Evolutionary conservation across 2,329 filamentous ascomycete species (phyloP).

Genomic region (Pestalotiopsis sp.): DNA sequence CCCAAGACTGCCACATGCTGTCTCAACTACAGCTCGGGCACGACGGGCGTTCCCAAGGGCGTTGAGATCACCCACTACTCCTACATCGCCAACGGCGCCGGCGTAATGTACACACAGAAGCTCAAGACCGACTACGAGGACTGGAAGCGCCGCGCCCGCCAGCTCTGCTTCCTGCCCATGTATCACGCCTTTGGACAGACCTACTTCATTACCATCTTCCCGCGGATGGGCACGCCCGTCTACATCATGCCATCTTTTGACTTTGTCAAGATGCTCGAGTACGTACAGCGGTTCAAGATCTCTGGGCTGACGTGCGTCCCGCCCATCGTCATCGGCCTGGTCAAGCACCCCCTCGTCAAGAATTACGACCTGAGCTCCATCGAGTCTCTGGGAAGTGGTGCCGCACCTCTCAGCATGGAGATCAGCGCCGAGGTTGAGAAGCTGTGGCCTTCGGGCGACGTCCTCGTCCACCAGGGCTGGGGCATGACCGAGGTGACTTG

Average conservation of each 20-base stretch:
- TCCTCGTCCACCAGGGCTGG: slow-evolving; percentile 69
- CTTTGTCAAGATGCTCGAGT: slow-evolving; percentile 70
- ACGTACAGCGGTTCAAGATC: slow-evolving; percentile 70
- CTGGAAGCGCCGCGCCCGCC: slow-evolving; percentile 38
- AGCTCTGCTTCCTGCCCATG: slow-evolving; percentile 74
- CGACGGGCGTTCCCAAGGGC: slow-evolving; percentile 82
- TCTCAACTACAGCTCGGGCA: slow-evolving; percentile 80
- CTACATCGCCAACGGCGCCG: slow-evolving; percentile 71
- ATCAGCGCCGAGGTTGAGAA: slow-evolving; percentile 60
- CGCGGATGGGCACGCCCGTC: slow-evolving; percentile 61
- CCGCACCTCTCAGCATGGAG: slow-evolving; percentile 68
- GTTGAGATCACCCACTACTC: slow-evolving; percentile 80
- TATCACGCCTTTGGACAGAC: slow-evolving; percentile 77
- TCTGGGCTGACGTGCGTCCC: slow-evolving; percentile 71
- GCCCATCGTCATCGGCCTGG: slow-evolving; percentile 72
- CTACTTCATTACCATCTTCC: slow-evolving; percentile 63
- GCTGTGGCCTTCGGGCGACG: slow-evolving; percentile 45
- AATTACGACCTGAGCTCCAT: slow-evolving; percentile 72
- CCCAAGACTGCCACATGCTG: slow-evolving; percentile 60
- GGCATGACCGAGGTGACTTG: slow-evolving; percentile 88
- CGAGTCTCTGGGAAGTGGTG: slow-evolving; percentile 62
- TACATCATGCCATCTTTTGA: slow-evolving; percentile 83
- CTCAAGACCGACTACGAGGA: slow-evolving; percentile 51
- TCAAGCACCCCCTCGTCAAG: slow-evolving; percentile 68
- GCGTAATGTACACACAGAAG: slow-evolving; percentile 53